phyloP scores from a whole-genome alignment of 2,329 filamentous ascomycete genomes.

The Fusarium sp. region DNA sequence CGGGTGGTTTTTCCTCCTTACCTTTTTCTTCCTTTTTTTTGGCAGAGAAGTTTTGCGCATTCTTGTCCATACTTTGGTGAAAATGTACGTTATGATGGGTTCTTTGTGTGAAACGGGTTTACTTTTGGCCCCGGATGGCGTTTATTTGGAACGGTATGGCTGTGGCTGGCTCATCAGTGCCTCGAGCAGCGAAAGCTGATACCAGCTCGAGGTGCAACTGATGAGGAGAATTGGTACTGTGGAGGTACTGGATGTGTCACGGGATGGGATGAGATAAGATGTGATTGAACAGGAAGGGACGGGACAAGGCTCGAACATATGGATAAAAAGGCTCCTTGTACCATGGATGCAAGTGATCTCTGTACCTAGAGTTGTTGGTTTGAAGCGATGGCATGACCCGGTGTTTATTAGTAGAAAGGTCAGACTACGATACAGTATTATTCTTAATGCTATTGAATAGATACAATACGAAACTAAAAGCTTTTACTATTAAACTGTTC shows the following conservation, averaged over 20 bases:
- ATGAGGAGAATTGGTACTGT: conserved; percentile 33
- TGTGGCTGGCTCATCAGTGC: conserved; percentile 37
- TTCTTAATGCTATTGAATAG: conserved; percentile 47
- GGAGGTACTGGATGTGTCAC: conserved; percentile 37
- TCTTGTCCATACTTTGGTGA: conserved; percentile 48
- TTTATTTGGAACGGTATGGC: conserved; percentile 36
- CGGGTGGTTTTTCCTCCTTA: conserved; percentile 24
- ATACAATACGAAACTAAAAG: conserved; percentile 31
- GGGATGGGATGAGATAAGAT: conserved; percentile 15
- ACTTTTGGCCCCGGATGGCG: conserved; percentile 31
- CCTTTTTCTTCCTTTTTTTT: conserved; percentile 18
- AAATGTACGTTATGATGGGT: conserved; percentile 45
- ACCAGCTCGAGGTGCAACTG: conserved; percentile 33
- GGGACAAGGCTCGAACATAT: conserved; percentile 26
- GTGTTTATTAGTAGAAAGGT: conserved; percentile 20
- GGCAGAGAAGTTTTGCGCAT: conserved; percentile 39
- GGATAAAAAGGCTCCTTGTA: conserved; percentile 38
- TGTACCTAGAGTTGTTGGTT: conserved; percentile 42
- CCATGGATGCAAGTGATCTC: conserved; percentile 31
- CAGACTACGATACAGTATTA: conserved; percentile 36
- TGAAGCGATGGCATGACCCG: conserved; percentile 20
- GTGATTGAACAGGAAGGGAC: conserved; percentile 6
- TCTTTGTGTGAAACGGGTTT: conserved; percentile 29
- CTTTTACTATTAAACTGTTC: neutral
- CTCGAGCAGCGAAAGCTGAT: conserved; percentile 44